Conservation (phyloP, 192 early-diverging fungal genomes). For the Haplosporangium gracile region DNA sequence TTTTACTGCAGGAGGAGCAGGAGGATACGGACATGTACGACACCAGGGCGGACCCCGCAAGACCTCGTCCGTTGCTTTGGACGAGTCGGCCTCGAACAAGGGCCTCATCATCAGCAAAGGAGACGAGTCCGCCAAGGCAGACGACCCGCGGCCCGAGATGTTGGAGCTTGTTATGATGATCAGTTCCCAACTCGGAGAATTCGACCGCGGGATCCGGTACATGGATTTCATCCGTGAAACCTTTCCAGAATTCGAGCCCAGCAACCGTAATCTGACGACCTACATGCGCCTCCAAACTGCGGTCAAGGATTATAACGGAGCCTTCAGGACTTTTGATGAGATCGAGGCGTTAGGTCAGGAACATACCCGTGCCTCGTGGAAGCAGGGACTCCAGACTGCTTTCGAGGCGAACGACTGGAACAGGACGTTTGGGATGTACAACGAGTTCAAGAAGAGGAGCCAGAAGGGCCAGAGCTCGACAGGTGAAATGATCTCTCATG, state of each 20-base stretch:
- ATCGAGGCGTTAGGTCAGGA: conserved; percentile 10
- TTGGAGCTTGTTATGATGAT: conserved; percentile 36
- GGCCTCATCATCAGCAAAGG: background rate
- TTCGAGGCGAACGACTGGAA: conserved; percentile 31
- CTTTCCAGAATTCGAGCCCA: conserved; percentile 34
- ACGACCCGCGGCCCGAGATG: background rate
- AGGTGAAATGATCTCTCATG: conserved; percentile 1
- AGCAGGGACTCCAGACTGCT: conserved; percentile 37
- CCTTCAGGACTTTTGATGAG: conserved; percentile 33
- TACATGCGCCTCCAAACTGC: conserved; percentile 37
- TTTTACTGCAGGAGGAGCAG: background rate
- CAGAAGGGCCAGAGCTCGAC: background rate
- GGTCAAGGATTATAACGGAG: conserved; percentile 32
- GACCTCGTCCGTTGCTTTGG: background rate
- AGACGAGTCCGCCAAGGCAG: conserved; percentile 15
- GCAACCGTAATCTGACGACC: conserved; percentile 25
- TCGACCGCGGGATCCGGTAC: conserved; percentile 16
- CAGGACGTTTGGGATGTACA: conserved; percentile 37
- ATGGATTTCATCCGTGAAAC: conserved; percentile 26
- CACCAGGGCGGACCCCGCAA: background rate
- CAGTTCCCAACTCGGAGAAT: conserved; percentile 34
- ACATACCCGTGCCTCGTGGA: conserved; percentile 40
- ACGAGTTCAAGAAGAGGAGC: conserved; percentile 2
- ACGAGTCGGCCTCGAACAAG: background rate
- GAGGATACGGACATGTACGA: conserved; percentile 2